These are phyloP conservation scores for Dendrocalamus latiflorus DNA, from an alignment of 202 grass and related monocot genomes.

Conservation along the genomic window DNA sequence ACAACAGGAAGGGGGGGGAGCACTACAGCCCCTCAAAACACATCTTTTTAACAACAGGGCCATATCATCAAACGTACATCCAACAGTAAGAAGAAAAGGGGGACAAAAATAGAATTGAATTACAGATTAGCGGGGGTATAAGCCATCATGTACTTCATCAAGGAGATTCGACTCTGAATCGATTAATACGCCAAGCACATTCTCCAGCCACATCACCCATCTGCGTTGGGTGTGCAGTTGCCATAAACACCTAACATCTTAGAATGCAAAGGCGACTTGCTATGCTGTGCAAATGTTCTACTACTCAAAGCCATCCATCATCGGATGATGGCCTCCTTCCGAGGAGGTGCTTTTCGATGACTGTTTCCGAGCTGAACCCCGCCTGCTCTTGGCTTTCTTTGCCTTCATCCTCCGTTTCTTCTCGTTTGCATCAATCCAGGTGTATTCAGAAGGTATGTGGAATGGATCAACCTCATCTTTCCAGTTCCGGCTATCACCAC, in stretches of 20 bases:
- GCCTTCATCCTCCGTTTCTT: slow-evolving; percentile 94
- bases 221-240: slow-evolving; percentile 15
- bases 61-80: slow-evolving; percentile 38
- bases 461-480: slow-evolving; percentile 91
- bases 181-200: neutral
- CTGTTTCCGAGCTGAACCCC: slow-evolving; percentile 43
- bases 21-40: slow-evolving; percentile 21
- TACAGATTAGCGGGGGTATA: no score
- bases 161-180: slow-evolving; percentile 11
- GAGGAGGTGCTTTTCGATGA: slow-evolving; percentile 46
- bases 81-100: slow-evolving; percentile 9
- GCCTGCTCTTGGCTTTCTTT: slow-evolving; percentile 73
- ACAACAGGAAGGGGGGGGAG: slow-evolving; percentile 24
- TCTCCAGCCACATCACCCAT: slow-evolving; percentile 8
- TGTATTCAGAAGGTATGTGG: slow-evolving; percentile 81
- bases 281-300: slow-evolving; percentile 25
- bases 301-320: slow-evolving; percentile 86
- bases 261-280: slow-evolving; percentile 16
- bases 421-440: slow-evolving; percentile 86
- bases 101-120: no score
- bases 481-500: slow-evolving; percentile 37
- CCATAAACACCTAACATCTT: slow-evolving; percentile 32
- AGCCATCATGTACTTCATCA: slow-evolving; percentile 50
- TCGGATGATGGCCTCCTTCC: slow-evolving; percentile 55
- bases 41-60: slow-evolving; percentile 19